Evolutionary conservation across 768 basidiomycete genomes (phyloP), one percentile per base, ranked within the genome.

Genomic region (Auricularia sp.): DNA sequence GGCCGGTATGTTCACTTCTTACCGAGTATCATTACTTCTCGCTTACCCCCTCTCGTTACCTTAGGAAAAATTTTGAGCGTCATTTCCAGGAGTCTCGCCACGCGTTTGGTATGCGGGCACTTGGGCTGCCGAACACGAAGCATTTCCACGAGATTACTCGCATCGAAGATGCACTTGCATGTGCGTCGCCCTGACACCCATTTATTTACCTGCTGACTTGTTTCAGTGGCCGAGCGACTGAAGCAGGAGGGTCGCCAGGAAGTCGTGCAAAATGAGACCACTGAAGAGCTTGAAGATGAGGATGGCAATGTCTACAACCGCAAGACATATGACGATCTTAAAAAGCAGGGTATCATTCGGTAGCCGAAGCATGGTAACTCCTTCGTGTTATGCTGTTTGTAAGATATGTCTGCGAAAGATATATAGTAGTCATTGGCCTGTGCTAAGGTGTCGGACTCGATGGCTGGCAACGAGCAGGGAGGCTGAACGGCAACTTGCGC

Each of bases 121-220:
- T 99, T 35, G 97, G 97, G 42, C 81, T 99, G 65, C 97, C 97
- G 1, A 98, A 98, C 69, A 98, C 96, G 2, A 98, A 96, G 76
- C 97, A 99, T 77, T 99, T 98, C 81, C 94, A 97, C 73, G 97
- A 97, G 76, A 98, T 99, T 66, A 98, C 94, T 33, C 85, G 89
- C 62, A 99, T 99, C 68, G 91, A 94, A 71, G 97, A 99, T 78
- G 97, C 95, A 0, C 84, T 99, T 64, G 85, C 94, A 37, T 79
- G 96, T 98, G 73, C 69, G 94, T 86, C 35, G 10, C 59, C 35
- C 24, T 6, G 7, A 10, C 24, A 24, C 8, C 7, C 34, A 29
- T n/a, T 14, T 18, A 33, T 7, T 1, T 7, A 33, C 24, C 24
- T 54, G 36, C 29, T 36, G 24, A 36, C 36, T 29, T 21, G 36